A percentile compares a stretch with the other conserved stretches of the same genome.
These are phyloP conservation scores for Coemansia sp. DNA, from an alignment of 192 early-diverging fungal species.

Conservation along the genomic window DNA sequence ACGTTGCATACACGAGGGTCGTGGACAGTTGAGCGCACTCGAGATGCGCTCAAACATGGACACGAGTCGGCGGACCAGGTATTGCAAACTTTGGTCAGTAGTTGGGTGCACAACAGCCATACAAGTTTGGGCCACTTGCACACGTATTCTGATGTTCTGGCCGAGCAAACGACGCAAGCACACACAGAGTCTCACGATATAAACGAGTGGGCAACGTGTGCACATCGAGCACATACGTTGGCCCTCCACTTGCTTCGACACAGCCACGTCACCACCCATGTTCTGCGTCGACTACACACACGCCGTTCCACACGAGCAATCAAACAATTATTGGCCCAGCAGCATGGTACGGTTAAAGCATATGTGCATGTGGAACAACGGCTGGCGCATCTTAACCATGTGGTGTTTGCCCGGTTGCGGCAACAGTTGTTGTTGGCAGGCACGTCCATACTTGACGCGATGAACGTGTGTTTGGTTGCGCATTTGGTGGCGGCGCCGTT, in stretches of 20 bases:
- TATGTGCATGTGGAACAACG: conserved; percentile 5
- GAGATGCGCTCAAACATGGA: background rate
- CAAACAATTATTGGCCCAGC: background rate
- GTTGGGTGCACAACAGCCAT: background rate
- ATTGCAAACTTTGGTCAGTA: background rate
- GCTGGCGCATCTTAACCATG: background rate
- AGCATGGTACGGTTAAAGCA: background rate
- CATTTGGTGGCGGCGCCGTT: conserved; percentile 8
- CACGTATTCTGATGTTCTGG: background rate
- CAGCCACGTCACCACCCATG: background rate
- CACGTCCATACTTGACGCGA: background rate
- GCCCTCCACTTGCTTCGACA: background rate
- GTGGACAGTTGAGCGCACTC: background rate
- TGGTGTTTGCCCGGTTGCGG: conserved; percentile 10
- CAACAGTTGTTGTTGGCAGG: background rate
- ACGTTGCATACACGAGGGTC: background rate
- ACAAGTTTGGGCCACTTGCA: background rate
- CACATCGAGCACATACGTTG: background rate
- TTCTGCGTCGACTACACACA: background rate
- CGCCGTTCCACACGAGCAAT: background rate
- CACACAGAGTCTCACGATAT: background rate
- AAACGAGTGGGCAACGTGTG: background rate
- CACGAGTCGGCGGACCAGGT: background rate
- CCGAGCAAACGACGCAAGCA: background rate
- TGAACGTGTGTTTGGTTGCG: conserved; percentile 10